Evolutionary conservation across 2,329 filamentous ascomycete genomes (phyloP), one percentile per base, ranked within the genome.

Genomic region (Fusarium sublunatum): DNA sequence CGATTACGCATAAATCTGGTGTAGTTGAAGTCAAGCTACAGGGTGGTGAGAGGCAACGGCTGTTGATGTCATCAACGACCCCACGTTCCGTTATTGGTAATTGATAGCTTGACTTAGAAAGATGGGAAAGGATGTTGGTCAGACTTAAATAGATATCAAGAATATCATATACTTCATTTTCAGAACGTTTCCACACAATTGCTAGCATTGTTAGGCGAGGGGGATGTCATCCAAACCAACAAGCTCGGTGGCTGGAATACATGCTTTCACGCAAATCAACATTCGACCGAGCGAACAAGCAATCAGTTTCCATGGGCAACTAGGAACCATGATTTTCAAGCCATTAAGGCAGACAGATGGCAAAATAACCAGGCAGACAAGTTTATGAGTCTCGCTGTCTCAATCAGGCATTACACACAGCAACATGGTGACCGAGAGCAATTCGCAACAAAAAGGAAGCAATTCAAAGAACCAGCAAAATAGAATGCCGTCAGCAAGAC

Each of bases 401-500:
- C 7, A 10, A 13, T 24, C 36, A 41, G 41, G 29, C n/a, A 41
- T 8, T 34, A 6, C 22, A 59, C 22, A 5, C 11, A n/a, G 11
- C 4, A 10, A 7, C 4, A 40, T 15, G 6, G 15, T 9, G 12
- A 19, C 19, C 19, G 19, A 25, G 19, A 38, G 13, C 13, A 28
- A 35, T 12, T 8, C 7, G 10, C 2, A 9, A 10, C 28, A 59
- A 53, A 59, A 59, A 53, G 19, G 31, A 2, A 24, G 13, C 5
- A 11, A 3, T 26, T 9, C 10, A 15, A 2, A 3, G 5, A 10
- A 15, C 26, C 9, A 4, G n/a, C 46, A n/a, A 7, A 15, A 9
- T 22, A 24, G 29, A 44, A 53, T 70, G 64, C 64, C 64, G 61
- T 56, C 50, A 62, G 47, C 58, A 61, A 65, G 66, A 73, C 65